Evolutionary conservation across 2,329 filamentous ascomycete species (phyloP), one percentile per base, ranked within the genome.

Genomic region (Aureobasidium mangrovei): DNA sequence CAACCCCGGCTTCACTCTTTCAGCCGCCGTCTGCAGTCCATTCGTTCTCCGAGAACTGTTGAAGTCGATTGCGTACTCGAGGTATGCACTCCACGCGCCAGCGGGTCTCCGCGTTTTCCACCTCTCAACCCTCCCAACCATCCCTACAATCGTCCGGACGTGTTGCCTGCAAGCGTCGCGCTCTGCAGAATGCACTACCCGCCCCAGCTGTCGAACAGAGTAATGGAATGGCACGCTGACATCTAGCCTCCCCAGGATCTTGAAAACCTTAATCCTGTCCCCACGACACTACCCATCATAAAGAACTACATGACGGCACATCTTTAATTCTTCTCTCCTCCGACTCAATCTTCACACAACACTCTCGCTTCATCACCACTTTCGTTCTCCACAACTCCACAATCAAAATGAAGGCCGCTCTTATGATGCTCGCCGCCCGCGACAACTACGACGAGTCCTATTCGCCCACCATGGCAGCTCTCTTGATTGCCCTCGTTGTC

Each of bases 401-500:
- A 53, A 41, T 8, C 40, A 53, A 10, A 10, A 56, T 65, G 63
- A 74, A 74, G 69, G 70, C 71, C 57, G 60, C 67, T 42, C 61
- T 78, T 59, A 69, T 65, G 53, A 62, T 67, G 54, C 65, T 84
- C 60, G 72, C 77, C 62, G 69, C 72, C 65, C 79, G 82, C 60
- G 72, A 75, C 65, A 64, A 71, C 59, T 61, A 63, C 58, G 62
- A 70, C 62, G 72, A 71, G 56, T 72, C 74, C 62, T 74, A 86
- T 61, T 80, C 76, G 58, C 72, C 73, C 36, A 77, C 79, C 43
- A 83, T 86, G 73, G 77, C 91, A 68, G 83, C 88, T 66, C 80
- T 95, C 41, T 75, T 95, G 67, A 86, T 95, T 63, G 79, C 82
- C 56, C 79, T 97, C 54, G 77, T 97, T 62, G 83, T 84, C 59